Conservation (phyloP, 345 rosid species). For the Physaria fendleri region DNA sequence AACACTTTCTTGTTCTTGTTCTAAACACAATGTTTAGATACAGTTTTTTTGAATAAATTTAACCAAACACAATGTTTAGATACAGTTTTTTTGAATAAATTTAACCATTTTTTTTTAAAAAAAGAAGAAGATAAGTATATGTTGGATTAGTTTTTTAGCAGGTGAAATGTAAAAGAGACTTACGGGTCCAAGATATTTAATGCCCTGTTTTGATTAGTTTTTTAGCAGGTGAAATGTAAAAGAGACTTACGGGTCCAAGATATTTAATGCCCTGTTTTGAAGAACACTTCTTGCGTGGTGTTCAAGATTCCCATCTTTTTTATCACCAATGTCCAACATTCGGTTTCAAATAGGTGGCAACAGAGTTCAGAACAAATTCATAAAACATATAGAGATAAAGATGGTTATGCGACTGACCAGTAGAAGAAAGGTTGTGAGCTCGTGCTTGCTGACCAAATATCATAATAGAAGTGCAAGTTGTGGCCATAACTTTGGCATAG, state of each 20-base stretch:
- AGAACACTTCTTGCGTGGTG: slow-evolving; percentile 40
- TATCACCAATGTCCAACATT: slow-evolving; percentile 76
- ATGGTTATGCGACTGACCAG: slow-evolving; percentile 36
- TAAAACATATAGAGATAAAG: not conserved
- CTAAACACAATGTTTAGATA: no score
- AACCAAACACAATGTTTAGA: no score
- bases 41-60: no score
- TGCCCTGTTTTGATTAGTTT: slow-evolving; percentile 53
- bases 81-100: no score
- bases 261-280: slow-evolving; percentile 52
- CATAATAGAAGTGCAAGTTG: slow-evolving; percentile 74
- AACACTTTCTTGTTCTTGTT: no score
- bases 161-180: slow-evolving; percentile 19
- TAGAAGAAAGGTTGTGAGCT: slow-evolving; percentile 71
- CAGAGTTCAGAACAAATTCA: slow-evolving; percentile 13
- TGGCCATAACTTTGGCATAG: slow-evolving; percentile 89
- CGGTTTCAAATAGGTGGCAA: slow-evolving; percentile 17
- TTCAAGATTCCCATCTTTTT: slow-evolving; percentile 53
- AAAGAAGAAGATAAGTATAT: not conserved
- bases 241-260: slow-evolving; percentile 58
- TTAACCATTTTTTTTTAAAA: no score
- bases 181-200: slow-evolving; percentile 66
- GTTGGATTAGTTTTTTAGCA: not conserved
- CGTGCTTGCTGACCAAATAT: slow-evolving; percentile 59
- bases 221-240: no score